Conservation (phyloP, 2,329 filamentous ascomycete species). For the Xylariales sp. region DNA sequence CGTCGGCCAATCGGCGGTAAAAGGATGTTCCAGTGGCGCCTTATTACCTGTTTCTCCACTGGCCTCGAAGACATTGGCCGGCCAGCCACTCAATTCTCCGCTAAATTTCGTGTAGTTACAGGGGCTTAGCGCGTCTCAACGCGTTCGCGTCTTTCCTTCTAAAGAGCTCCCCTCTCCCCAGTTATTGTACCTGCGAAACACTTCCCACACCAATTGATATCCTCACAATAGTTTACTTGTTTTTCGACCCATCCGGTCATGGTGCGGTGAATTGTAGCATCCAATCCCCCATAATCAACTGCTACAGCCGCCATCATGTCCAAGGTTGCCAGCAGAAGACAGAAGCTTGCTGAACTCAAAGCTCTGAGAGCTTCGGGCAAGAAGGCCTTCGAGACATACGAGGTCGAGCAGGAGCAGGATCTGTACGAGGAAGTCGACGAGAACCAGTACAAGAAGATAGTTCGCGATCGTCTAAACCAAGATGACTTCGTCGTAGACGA, state of each 20-base stretch:
- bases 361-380: slow-evolving; percentile 85
- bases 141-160: slow-evolving; percentile 7
- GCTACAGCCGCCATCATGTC: slow-evolving; percentile 31
- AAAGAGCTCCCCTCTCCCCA: slow-evolving; percentile 4
- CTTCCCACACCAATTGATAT: slow-evolving; percentile 4
- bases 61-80: too few species aligned
- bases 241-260: neutral
- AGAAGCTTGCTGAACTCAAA: slow-evolving; percentile 70
- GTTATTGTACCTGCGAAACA: neutral
- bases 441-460: slow-evolving; percentile 94
- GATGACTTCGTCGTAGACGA: slow-evolving; percentile 99
- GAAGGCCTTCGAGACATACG: slow-evolving; percentile 81
- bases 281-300: neutral
- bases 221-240: neutral
- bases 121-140: neutral
- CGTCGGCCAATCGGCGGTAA: too few species aligned
- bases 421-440: slow-evolving; percentile 97
- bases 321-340: slow-evolving; percentile 36
- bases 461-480: slow-evolving; percentile 79
- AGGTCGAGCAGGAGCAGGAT: slow-evolving; percentile 77
- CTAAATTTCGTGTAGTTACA: slow-evolving; percentile 4
- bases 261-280: neutral
- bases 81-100: too few species aligned
- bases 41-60: too few species aligned
- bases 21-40: too few species aligned